Base-by-base conservation (phyloP, 441 rosid genomes). In the Aquilaria agallochum region DNA sequence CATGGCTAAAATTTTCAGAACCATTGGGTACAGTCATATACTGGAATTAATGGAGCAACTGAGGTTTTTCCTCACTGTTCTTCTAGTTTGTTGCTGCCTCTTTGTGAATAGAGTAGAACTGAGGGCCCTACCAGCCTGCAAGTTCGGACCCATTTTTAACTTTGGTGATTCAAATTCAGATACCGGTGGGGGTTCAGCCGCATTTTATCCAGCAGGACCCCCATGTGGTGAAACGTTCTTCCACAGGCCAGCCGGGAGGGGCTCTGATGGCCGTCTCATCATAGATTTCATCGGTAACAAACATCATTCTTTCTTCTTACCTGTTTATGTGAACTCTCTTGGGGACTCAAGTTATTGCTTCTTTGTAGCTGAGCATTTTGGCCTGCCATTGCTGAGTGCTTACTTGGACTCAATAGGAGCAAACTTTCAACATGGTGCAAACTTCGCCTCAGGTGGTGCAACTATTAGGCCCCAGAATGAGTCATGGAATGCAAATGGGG, bases 401-500 rank as follows among this genome's bases (percentile, higher is more conserved):
- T 90, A 88, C 78, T 45, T 90, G 65, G 76, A 90, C 70, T 84
- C 95, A 5, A 67, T 90, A 11, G 97, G 88, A 55, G 62, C 87
- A 57, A 83, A 74, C 60, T 90, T 80, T 74, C 73, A 88, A 72
- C 89, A 84, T 56, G 97, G 95, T 9, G 93, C 91, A 8, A 90
- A 90, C 66, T 88, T 90, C 68, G 95, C 93, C 2, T 84, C 95
- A 0, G 95, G 95, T 46, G 95, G 95, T 31, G 86, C 97, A 33
- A 90, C 97, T 42, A 83, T 90, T 36, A 76, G 85, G 63, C 76
- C 81, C 66, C 95, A 73, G 54, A 87, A 87, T 61, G 90, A 85
- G 70, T 85, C 90, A 10, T 85, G 87, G 5, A 85, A 50, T 46
- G 76, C 85, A 64, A 82, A 78, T 46, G 89, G 95, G 9, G 81